Percentiles rank a stretch among this genome's conserved stretches.
Evolutionary conservation across 495 filamentous ascomycete species (phyloP).

Genomic region (Neurospora sublineolata): DNA sequence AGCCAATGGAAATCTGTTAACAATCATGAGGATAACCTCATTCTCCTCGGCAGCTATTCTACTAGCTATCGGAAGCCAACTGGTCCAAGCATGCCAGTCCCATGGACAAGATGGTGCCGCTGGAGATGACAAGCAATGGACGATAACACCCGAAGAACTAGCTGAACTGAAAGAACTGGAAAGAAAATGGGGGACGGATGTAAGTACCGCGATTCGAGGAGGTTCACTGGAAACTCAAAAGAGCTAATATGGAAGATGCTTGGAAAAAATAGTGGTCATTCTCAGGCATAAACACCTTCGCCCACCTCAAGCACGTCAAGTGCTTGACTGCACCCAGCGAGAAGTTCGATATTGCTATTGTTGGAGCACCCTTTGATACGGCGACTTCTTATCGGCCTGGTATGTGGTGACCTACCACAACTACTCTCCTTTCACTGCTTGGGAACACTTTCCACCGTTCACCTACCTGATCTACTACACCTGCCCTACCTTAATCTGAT

Average conservation of each 20-base stretch:
- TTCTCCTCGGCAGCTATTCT: neutral
- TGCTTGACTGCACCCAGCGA: conserved; percentile 58
- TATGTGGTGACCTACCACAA: conserved; percentile 18
- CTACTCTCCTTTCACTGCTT: neutral
- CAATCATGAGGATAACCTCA: neutral
- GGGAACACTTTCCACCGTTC: neutral
- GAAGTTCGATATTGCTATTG: conserved; percentile 65
- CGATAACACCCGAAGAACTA: conserved; percentile 28
- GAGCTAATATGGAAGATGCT: conserved; percentile 1
- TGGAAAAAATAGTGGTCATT: conserved; percentile 50
- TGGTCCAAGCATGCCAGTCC: conserved; percentile 9
- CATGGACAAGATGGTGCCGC: conserved; percentile 2
- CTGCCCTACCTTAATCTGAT: neutral
- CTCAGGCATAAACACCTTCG: conserved; percentile 69
- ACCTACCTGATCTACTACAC: neutral
- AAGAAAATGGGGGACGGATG: conserved; percentile 47
- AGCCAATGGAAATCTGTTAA: neutral
- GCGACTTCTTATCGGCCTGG: conserved; percentile 70
- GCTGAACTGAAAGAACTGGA: conserved; percentile 43
- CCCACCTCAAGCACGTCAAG: conserved; percentile 61
- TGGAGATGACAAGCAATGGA: conserved; percentile 13
- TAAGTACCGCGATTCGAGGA: neutral
- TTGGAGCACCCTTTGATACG: conserved; percentile 79
- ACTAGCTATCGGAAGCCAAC: neutral
- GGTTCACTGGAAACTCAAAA: neutral